Evolutionary conservation across 2,329 filamentous ascomycete species (phyloP).

Genomic region (Fusarium anthophilum): DNA sequence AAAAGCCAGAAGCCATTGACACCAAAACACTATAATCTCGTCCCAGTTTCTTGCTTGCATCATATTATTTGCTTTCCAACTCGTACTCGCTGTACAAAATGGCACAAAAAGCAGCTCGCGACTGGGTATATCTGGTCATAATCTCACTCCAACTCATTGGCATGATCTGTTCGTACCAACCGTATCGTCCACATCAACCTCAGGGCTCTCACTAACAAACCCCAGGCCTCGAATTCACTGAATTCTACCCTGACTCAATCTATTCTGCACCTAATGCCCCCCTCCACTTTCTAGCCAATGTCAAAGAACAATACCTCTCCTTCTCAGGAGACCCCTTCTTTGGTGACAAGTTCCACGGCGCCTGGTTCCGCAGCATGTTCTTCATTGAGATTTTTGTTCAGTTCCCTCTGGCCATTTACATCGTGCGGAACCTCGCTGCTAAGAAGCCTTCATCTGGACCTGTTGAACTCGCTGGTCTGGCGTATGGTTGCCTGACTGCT

Average conservation of each 20-base stretch:
- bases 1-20: background rate
- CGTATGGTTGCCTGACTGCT: constrained; percentile 61
- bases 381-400: constrained; percentile 61
- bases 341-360: constrained; percentile 48
- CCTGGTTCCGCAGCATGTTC: constrained; percentile 63
- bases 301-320: constrained; percentile 58
- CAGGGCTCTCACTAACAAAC: constrained; percentile 3
- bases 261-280: constrained; percentile 54
- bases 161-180: constrained; percentile 48
- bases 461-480: constrained; percentile 61
- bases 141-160: constrained; percentile 48
- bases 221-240: constrained; percentile 64
- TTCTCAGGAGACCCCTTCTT: constrained; percentile 65
- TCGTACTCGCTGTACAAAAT: background rate
- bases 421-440: constrained; percentile 52
- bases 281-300: constrained; percentile 56
- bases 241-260: constrained; percentile 60
- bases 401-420: constrained; percentile 61
- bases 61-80: rapidly evolving
- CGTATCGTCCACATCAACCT: background rate
- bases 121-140: constrained; percentile 50
- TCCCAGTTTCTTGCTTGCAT: background rate
- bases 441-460: constrained; percentile 48
- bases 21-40: too few relatives aligned
- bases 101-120: constrained; percentile 43